Evolutionary conservation across 768 basidiomycete genomes (phyloP), one percentile per base, ranked within the genome.

Genomic region (Mrakia blollopis): DNA sequence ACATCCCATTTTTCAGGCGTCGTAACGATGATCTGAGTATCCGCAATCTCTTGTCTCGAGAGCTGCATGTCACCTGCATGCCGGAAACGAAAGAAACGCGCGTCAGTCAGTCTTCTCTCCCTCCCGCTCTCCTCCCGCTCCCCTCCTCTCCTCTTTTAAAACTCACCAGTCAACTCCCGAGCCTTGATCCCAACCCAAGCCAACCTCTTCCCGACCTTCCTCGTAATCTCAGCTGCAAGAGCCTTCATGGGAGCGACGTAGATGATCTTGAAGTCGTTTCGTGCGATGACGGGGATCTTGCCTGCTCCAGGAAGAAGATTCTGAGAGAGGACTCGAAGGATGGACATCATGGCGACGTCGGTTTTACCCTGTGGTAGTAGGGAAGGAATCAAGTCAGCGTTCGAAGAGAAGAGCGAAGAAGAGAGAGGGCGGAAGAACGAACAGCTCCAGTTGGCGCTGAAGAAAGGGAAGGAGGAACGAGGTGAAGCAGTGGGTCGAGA

Each of bases 1-100:
- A 99, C 97, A 80, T 98, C 97, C 97, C 97, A 99, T 83, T 99
- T 99, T 83, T 99, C 97, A 0, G 97, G 97, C 1, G 97, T 99
- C 2, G 97, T 99, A 10, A 99, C 94, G 77, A 99, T 98, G 63
- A 99, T 91, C 82, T 98, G 96, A 14, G 97, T 98, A 83, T 91
- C 89, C 1, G 91, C 91, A 78, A 99, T 94, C 84, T 98, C 96
- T 52, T 89, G 87, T 83, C 92, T 91, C 23, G 97, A 93, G 83
- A 99, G 84, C 83, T 98, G 97, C 95, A 98, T 98, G 81, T 99
- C 97, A 84, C 96, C 86, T 85, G 78, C 54, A n/a, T n/a, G n/a
- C n/a, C n/a, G n/a, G 23, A 30, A 3, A 65, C 44, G 10, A 37
- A 6, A n/a, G 0, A 60, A 44, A 41, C 0, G 30, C 50, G 41